Percentiles rank a stretch among this genome's conserved stretches.
phyloP scores from a whole-genome alignment of 371 early-diverging fungal genomes.

The Syncephalis plumigaleata region DNA sequence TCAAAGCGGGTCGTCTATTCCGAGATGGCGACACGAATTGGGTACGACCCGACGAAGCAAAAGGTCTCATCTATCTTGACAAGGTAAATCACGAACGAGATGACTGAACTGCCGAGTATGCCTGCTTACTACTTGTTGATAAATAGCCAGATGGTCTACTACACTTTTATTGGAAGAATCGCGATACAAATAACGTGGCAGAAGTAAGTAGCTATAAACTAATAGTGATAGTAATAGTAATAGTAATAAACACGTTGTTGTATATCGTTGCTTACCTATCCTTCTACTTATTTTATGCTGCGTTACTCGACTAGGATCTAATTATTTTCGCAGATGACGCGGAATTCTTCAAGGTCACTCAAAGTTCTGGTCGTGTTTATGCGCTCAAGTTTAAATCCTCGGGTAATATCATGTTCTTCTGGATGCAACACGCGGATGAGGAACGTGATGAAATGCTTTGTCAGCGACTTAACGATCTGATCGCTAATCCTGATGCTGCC shows the following conservation, averaged over 20 bases:
- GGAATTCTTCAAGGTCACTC: slow-evolving; percentile 34
- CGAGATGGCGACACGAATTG: slow-evolving; percentile 39
- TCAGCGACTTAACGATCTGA: slow-evolving; percentile 28
- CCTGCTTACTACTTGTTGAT: slow-evolving; percentile 29
- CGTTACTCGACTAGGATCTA: slow-evolving; percentile 21
- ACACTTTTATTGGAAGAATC: slow-evolving; percentile 64
- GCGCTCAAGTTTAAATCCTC: slow-evolving; percentile 59
- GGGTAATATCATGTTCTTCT: slow-evolving; percentile 51
- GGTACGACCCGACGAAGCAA: slow-evolving; percentile 50
- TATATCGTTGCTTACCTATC: background rate
- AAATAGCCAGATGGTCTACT: slow-evolving; percentile 43
- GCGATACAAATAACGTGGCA: slow-evolving; percentile 22
- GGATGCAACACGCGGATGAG: slow-evolving; percentile 55
- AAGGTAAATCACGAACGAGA: slow-evolving; percentile 1
- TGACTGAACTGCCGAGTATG: background rate
- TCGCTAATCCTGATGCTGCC: slow-evolving; percentile 30
- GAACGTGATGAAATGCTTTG: slow-evolving; percentile 32
- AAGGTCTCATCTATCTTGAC: slow-evolving; percentile 20
- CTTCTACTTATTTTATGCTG: background rate
- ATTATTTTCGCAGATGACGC: slow-evolving; percentile 70
- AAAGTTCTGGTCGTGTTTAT: slow-evolving; percentile 57
- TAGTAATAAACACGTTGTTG: background rate
- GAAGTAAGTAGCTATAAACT: slow-evolving; percentile 30
- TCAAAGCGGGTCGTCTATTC: slow-evolving; percentile 60
- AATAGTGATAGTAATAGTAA: background rate